Percentiles rank a stretch among this genome's conserved stretches.
Evolutionary conservation across 179 eudicot genomes (phyloP).

Genomic region (Amaranthus tricolor): DNA sequence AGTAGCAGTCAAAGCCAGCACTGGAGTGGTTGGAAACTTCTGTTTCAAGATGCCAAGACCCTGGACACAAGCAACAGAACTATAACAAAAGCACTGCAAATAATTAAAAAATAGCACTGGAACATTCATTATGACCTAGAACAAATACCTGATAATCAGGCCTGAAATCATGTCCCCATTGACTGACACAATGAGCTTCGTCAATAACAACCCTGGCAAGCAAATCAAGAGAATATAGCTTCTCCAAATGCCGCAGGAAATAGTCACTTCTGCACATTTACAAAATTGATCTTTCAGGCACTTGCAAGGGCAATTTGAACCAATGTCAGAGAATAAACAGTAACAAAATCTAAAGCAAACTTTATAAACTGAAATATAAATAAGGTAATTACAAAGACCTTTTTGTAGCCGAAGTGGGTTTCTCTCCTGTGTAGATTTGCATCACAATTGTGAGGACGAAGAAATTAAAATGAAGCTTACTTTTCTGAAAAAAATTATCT

Average conservation of each 20-base stretch:
- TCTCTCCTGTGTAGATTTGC: too few relatives aligned
- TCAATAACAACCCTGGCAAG: slow-evolving; percentile 94
- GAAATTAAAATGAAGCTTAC: too few relatives aligned
- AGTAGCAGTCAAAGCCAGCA: slow-evolving; percentile 94
- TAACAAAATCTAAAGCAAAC: too few relatives aligned
- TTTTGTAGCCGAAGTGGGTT: too few relatives aligned
- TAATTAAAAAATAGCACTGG: slow-evolving; percentile 11
- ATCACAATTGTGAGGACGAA: too few relatives aligned
- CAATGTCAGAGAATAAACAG: background rate
- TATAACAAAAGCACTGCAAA: slow-evolving; percentile 7
- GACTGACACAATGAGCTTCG: slow-evolving; percentile 99
- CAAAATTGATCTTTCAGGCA: slow-evolving; percentile 20
- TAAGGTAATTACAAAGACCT: too few relatives aligned
- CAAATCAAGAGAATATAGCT: slow-evolving; percentile 58
- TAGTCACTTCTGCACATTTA: slow-evolving; percentile 78
- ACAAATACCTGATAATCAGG: slow-evolving; percentile 90
- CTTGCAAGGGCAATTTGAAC: background rate
- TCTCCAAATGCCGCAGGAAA: slow-evolving; percentile 75
- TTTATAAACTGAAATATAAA: too few relatives aligned
- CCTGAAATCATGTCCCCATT: slow-evolving; percentile 99
- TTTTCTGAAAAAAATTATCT: too few relatives aligned
- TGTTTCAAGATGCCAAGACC: slow-evolving; percentile 94
- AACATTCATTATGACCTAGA: slow-evolving; percentile 7
- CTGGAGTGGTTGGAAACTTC: slow-evolving; percentile 81
- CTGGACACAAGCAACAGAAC: slow-evolving; percentile 39